phyloP scores from a whole-genome alignment of 1,139 yeast genomes.

The Scheffersomyces illinoinensis region DNA sequence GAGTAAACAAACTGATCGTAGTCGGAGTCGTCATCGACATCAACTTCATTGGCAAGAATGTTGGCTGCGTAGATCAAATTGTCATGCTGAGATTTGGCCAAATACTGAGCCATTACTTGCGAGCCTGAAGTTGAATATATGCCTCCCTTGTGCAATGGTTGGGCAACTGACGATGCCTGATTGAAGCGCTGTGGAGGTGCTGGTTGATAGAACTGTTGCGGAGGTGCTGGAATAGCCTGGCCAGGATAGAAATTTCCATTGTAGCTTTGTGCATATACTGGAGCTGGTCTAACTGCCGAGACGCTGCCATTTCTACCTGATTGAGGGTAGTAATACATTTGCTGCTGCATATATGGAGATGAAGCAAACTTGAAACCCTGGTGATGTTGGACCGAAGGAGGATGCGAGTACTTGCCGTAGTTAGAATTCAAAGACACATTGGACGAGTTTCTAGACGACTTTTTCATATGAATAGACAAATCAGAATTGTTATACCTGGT shows the following conservation, averaged over 20 bases:
- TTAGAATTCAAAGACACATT: constrained; percentile 24
- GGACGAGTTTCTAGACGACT: constrained; percentile 24
- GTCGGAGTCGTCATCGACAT: constrained; percentile 7
- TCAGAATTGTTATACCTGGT: constrained; percentile 10
- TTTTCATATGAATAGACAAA: constrained; percentile 7
- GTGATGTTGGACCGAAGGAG: constrained; percentile 6
- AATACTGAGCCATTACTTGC: constrained; percentile 75
- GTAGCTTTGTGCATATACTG: not conserved
- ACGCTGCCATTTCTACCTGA: not conserved
- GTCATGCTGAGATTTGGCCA: constrained; percentile 69
- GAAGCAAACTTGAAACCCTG: constrained; percentile 11
- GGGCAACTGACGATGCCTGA: constrained; percentile 1
- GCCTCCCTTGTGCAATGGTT: not conserved
- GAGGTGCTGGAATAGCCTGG: constrained; percentile 5
- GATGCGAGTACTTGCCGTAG: constrained; percentile 14
- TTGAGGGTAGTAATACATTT: constrained; percentile 5
- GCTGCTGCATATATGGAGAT: constrained; percentile 21
- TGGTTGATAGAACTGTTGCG: constrained; percentile 9
- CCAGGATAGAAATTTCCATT: constrained; percentile 6
- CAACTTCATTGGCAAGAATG: constrained; percentile 31
- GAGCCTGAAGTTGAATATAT: constrained; percentile 56
- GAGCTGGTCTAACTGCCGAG: not conserved
- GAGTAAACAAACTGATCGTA: not conserved
- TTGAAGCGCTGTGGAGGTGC: constrained; percentile 3
- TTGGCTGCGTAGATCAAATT: constrained; percentile 58